Base-by-base conservation (phyloP, 2,329 filamentous ascomycete genomes). In the Aureobasidium sp. region DNA sequence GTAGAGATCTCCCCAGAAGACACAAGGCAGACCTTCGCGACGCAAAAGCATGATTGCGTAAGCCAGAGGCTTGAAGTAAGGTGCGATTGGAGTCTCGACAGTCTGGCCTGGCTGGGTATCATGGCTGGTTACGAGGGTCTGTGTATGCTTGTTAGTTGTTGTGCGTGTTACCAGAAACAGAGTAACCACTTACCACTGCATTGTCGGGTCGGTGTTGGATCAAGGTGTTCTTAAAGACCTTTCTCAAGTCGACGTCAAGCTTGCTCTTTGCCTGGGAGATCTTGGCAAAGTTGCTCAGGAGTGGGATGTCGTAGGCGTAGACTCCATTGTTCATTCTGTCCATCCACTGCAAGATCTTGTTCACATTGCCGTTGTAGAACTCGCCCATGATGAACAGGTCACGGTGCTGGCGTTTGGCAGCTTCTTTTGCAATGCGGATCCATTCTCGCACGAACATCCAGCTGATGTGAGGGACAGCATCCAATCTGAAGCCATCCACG, bases 391-490 rank as follows among this genome's bases (percentile, higher is more conserved):
- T 75, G 68, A 89, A 86, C 72, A 85, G 84, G 14, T 81, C 74
- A 13, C 78, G 73, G 3, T 81, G 64, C 30, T 65, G 61, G 9
- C 63, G 64, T 27, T 54, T 51, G 29, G 81, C 75, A 0, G 72
- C 73, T 47, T 77, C 75, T 68, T 82, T 81, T 62, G 89, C 73
- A 48, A 81, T 75, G 6, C 76, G 74, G 55, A 89, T 81, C 73
- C 88, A 88, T n/a, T 84, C 79, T 45, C 78, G 79, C 36, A 86
- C 79, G 68, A 90, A 90, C n/a, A 79, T 77, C 62, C 82, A 81
- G 32, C 83, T 86, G 72, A 86, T 89, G 73, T 91, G 88, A 73
- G 89, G 88, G 32, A 86, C 84, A 13, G 87, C 88, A 70, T 91
- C 88, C 55, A 90, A 80, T 21, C 88, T 79, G 71, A 90, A 85